Percentiles rank a stretch among this genome's conserved stretches.
Evolutionary conservation across 225 moss, liverwort and hornwort genomes (phyloP).

Genomic region (Sphagnum contortum): DNA sequence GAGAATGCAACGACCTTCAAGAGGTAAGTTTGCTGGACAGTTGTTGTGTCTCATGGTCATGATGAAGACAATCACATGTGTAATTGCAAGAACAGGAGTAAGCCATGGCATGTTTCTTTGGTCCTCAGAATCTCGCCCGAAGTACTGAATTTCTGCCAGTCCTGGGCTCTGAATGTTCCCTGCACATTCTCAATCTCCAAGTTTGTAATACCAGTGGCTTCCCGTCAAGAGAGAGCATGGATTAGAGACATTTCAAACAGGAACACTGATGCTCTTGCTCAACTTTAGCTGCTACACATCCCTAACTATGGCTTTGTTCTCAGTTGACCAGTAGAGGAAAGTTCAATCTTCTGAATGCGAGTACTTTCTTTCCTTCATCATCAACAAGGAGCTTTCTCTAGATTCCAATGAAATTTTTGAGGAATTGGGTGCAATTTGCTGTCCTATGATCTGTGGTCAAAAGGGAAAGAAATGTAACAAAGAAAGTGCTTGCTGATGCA

Average conservation of each 20-base stretch:
- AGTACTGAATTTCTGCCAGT: constrained; percentile 7
- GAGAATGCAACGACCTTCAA: constrained; percentile 37
- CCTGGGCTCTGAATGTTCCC: background rate
- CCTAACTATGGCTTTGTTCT: too few species aligned
- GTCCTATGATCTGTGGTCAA: too few species aligned
- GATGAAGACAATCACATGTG: constrained; percentile 50
- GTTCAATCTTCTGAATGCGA: too few species aligned
- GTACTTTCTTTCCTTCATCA: too few species aligned
- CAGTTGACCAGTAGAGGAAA: too few species aligned
- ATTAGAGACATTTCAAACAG: too few species aligned
- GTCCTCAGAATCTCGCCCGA: constrained; percentile 3
- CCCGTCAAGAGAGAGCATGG: background rate
- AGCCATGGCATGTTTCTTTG: constrained; percentile 43
- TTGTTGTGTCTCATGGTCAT: constrained; percentile 67
- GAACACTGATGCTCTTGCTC: background rate
- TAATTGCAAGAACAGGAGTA: constrained; percentile 42
- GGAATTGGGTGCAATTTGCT: too few species aligned
- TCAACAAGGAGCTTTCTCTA: too few species aligned
- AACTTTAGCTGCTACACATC: too few species aligned
- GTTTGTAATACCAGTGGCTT: background rate
- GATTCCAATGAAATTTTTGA: too few species aligned
- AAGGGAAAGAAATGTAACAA: too few species aligned
- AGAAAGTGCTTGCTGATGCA: too few species aligned
- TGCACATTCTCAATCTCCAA: background rate
- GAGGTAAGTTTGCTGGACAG: constrained; percentile 28